phyloP scores from a whole-genome alignment of 2,329 filamentous ascomycete genomes.

The Hortaea sp. region DNA sequence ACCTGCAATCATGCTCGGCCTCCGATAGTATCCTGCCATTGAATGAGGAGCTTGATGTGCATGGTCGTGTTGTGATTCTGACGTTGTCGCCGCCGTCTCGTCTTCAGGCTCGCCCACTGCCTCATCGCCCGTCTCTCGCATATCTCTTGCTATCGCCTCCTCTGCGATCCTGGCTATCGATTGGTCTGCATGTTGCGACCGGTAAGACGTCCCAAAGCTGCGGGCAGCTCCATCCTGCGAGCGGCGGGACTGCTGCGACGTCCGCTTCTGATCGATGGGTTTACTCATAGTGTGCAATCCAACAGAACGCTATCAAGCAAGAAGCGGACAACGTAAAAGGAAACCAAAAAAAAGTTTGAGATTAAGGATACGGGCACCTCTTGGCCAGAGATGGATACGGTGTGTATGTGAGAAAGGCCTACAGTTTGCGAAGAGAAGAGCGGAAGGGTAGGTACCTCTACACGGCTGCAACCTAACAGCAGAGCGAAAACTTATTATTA shows the following conservation, averaged over 20 bases:
- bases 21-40: constrained; percentile 58
- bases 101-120: constrained; percentile 9
- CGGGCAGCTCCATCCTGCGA: constrained; percentile 4
- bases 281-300: constrained; percentile 6
- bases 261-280: constrained; percentile 6
- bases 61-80: constrained; percentile 4
- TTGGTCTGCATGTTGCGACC: constrained; percentile 10
- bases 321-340: too few species aligned
- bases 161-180: constrained; percentile 20
- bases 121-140: constrained; percentile 14
- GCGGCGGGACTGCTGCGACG: background rate
- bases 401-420: too few species aligned
- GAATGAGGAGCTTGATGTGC: constrained; percentile 28
- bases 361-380: too few species aligned
- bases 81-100: constrained; percentile 5
- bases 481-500: too few species aligned
- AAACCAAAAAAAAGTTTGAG: too few species aligned
- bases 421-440: too few species aligned
- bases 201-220: constrained; percentile 20
- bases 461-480: too few species aligned
- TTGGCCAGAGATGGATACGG: too few species aligned
- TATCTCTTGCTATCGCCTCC: constrained; percentile 22
- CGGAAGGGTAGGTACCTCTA: too few species aligned
- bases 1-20: constrained; percentile 67
- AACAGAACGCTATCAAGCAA: too few species aligned